Conservation (phyloP, 371 early-diverging fungal genomes). For the Mucor plumbeus region DNA sequence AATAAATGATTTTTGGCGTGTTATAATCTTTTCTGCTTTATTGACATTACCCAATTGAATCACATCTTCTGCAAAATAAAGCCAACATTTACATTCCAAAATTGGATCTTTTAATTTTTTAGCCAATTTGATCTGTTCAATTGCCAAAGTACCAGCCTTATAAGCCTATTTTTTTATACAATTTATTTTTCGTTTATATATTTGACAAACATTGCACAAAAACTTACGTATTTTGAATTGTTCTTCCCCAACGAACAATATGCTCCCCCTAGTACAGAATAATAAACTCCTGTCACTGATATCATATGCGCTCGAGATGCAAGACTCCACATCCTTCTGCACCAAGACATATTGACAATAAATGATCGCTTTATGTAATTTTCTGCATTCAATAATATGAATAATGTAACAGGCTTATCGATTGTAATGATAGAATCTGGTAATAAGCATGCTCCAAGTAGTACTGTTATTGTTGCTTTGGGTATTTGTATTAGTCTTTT, state of each 20-base stretch:
- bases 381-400: neutral
- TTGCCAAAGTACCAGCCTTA: slow-evolving; percentile 52
- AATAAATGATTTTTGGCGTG: slow-evolving; percentile 25
- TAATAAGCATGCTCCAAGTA: neutral
- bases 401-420: neutral
- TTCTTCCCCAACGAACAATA: slow-evolving; percentile 56
- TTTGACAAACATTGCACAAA: neutral
- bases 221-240: slow-evolving; percentile 45
- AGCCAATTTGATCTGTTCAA: slow-evolving; percentile 51
- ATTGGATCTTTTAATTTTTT: slow-evolving; percentile 46
- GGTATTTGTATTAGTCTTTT: neutral
- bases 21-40: slow-evolving; percentile 42
- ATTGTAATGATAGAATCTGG: neutral
- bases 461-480: neutral
- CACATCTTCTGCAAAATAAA: slow-evolving; percentile 60
- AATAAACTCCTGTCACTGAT: slow-evolving; percentile 51
- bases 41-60: slow-evolving; percentile 42
- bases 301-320: slow-evolving; percentile 38
- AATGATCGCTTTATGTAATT: neutral
- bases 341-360: slow-evolving; percentile 27
- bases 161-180: slow-evolving; percentile 36
- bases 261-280: slow-evolving; percentile 57
- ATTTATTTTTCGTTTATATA: neutral
- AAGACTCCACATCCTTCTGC: slow-evolving; percentile 36
- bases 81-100: slow-evolving; percentile 58